phyloP scores from a whole-genome alignment of 73 alveolate genomes.

The Paramecium bursaria region DNA sequence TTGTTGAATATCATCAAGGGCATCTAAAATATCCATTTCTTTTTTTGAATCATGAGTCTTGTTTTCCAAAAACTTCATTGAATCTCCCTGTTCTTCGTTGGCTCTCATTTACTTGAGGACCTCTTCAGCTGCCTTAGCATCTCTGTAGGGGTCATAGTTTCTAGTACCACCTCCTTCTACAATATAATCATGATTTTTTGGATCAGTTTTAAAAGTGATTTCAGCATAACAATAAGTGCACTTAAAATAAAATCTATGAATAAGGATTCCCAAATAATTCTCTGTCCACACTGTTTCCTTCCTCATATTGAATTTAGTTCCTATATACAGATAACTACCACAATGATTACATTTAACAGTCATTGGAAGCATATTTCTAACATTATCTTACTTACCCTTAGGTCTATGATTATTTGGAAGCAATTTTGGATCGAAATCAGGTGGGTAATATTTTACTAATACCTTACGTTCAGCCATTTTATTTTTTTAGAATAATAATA shows the following conservation, averaged over 20 bases:
- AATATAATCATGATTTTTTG: conserved; percentile 97
- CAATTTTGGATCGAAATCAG: conserved; percentile 96
- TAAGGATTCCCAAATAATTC: conserved; percentile 94
- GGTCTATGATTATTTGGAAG: conserved; percentile 81
- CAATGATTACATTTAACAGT: conserved; percentile 92
- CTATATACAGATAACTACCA: conserved; percentile 96
- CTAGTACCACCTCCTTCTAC: conserved; percentile 97
- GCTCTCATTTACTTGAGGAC: conserved; percentile 87
- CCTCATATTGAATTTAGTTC: conserved; percentile 98
- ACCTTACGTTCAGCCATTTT: conserved; percentile 97
- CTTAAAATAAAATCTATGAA: conserved; percentile 94
- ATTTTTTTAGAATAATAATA: no score
- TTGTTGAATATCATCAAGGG: conserved; percentile 92
- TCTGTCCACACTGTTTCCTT: conserved; percentile 95
- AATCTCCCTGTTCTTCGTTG: conserved; percentile 93
- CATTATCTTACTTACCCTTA: conserved; percentile 84
- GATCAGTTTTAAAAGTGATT: conserved; percentile 98
- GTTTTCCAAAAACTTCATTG: conserved; percentile 96
- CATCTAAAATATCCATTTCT: conserved; percentile 97
- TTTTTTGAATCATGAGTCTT: conserved; percentile 96
- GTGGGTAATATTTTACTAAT: conserved; percentile 94
- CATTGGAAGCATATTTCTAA: conserved; percentile 97
- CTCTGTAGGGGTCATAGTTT: conserved; percentile 97
- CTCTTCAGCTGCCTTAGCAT: conserved; percentile 91
- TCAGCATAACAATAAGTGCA: conserved; percentile 96